Percentiles rank a stretch among this genome's conserved stretches.
These are phyloP conservation scores for Penicillium arizonense DNA, from an alignment of 495 filamentous ascomycete species.

Conservation along the genomic window DNA sequence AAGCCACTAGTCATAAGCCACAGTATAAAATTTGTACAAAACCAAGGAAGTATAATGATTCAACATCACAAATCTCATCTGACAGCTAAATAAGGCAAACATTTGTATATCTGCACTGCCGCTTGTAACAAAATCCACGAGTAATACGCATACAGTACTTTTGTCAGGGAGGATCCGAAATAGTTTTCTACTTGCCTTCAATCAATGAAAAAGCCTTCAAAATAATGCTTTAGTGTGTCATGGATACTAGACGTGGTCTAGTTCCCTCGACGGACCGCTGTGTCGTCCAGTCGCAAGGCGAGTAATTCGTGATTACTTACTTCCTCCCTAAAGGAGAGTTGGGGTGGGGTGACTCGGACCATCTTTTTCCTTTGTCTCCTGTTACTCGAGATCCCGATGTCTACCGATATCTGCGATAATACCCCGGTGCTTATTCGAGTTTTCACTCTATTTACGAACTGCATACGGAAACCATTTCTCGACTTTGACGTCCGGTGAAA, in stretches of 20 bases:
- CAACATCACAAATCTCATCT: background rate
- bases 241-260: background rate
- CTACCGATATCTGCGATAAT: slow-evolving; percentile 2
- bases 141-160: background rate
- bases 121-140: background rate
- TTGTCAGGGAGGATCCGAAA: background rate
- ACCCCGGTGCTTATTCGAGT: slow-evolving; percentile 2
- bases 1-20: too few species aligned
- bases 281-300: slow-evolving; percentile 5
- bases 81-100: background rate
- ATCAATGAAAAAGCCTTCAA: background rate
- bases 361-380: slow-evolving; percentile 10
- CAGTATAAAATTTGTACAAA: too few species aligned
- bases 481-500: slow-evolving; percentile 8
- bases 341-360: slow-evolving; percentile 28
- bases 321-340: slow-evolving; percentile 2
- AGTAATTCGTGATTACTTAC: slow-evolving; percentile 13
- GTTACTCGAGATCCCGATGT: slow-evolving; percentile 1
- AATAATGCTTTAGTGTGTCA: background rate
- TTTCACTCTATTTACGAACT: slow-evolving; percentile 8
- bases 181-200: background rate
- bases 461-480: slow-evolving; percentile 2
- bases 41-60: background rate
- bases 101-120: background rate
- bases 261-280: slow-evolving; percentile 3